Conservation (phyloP, 2,329 filamentous ascomycete genomes). For the Myriosclerotinia duriaeana region DNA sequence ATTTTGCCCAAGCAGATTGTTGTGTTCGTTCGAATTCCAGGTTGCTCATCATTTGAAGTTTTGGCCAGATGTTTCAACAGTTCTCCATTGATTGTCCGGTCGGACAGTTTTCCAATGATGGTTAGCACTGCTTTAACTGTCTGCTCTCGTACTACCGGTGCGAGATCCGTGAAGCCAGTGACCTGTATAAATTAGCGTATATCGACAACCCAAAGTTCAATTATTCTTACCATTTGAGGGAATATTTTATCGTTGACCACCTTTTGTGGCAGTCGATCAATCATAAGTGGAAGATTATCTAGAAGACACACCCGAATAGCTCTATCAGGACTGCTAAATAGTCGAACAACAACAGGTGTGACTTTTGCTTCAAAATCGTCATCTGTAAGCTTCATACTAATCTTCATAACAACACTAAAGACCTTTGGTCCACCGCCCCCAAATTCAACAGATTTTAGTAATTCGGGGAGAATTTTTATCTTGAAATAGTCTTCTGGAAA, state of each 20-base stretch:
- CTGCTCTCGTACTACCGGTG: constrained; percentile 90
- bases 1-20: constrained; percentile 98
- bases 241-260: constrained; percentile 96
- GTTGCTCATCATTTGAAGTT: constrained; percentile 95
- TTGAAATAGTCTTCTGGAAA: constrained; percentile 98
- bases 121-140: constrained; percentile 91
- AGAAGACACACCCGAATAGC: constrained; percentile 88
- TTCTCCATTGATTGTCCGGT: constrained; percentile 91
- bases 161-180: constrained; percentile 90
- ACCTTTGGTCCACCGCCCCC: constrained; percentile 93
- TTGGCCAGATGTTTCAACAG: constrained; percentile 87
- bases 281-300: constrained; percentile 86
- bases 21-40: constrained; percentile 95
- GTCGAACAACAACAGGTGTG: constrained; percentile 79
- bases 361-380: constrained; percentile 88
- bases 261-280: constrained; percentile 84
- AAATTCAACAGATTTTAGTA: constrained; percentile 99
- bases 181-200: constrained; percentile 51
- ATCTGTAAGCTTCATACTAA: constrained; percentile 78
- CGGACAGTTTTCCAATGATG: constrained; percentile 84
- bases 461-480: constrained; percentile 89
- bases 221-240: constrained; percentile 72
- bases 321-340: constrained; percentile 89
- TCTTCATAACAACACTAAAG: constrained; percentile 84
- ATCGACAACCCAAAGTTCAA: neutral